Evolutionary conservation across 345 rosid genomes (phyloP).

Genomic region (Erucastrum elatum): DNA sequence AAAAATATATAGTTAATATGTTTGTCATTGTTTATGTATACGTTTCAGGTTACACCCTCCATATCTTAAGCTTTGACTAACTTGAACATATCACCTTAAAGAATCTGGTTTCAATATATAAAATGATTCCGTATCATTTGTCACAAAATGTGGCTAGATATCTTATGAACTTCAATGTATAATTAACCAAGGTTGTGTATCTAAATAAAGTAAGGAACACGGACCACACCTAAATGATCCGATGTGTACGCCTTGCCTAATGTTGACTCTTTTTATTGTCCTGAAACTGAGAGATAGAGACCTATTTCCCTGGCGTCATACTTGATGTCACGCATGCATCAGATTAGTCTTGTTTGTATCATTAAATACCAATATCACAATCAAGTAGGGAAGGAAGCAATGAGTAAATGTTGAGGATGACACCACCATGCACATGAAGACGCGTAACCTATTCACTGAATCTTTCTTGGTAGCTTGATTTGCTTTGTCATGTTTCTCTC

Average conservation of each 20-base stretch:
- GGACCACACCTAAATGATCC: conserved; percentile 5
- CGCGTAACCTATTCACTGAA: conserved; percentile 17
- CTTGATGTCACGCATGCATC: conserved; percentile 1
- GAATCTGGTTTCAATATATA: neutral
- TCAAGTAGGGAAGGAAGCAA: conserved; percentile 20
- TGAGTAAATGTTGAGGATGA: conserved; percentile 19
- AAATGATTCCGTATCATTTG: neutral
- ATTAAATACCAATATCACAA: conserved; percentile 20
- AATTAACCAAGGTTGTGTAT: conserved; percentile 4
- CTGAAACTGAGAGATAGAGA: neutral
- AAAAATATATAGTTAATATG: too few species aligned
- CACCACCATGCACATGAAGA: conserved; percentile 16
- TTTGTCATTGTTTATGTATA: too few species aligned
- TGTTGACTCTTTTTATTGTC: conserved; percentile 1
- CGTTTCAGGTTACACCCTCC: neutral
- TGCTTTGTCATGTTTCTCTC: neutral
- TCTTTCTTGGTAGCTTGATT: neutral
- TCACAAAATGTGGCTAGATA: neutral
- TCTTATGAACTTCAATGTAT: neutral
- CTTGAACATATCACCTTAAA: neutral
- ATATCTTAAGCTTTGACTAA: neutral
- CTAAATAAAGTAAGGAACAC: conserved; percentile 5
- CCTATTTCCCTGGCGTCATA: neutral
- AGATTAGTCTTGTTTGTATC: neutral
- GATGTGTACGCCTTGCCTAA: neutral